A percentile compares a stretch with the other conserved stretches of the same genome.
Conservation (phyloP, 2,329 filamentous ascomycete species). For the Neofusicoccum cordaticola region DNA sequence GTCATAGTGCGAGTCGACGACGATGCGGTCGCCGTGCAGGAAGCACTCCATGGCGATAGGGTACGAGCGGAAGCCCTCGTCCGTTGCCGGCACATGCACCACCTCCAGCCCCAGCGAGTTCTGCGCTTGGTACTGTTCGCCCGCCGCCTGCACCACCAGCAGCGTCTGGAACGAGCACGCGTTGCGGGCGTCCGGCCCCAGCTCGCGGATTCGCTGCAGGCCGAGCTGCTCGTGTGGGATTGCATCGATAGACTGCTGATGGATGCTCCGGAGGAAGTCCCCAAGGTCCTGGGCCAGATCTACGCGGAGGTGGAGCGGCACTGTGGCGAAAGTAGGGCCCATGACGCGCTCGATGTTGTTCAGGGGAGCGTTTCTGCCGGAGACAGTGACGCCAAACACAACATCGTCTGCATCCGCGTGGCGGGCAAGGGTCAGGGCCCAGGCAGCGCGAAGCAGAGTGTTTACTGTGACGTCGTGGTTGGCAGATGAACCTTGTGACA, state of each 20-base stretch:
- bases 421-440: constrained; percentile 23
- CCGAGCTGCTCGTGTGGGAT: not conserved
- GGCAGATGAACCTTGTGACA: not conserved
- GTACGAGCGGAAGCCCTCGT: constrained; percentile 17
- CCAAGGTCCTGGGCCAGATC: constrained; percentile 19
- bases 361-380: constrained; percentile 26
- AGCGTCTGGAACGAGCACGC: constrained; percentile 16
- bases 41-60: not conserved
- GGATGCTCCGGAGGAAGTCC: not conserved
- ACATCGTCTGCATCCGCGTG: constrained; percentile 25
- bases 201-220: not conserved
- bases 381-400: constrained; percentile 25
- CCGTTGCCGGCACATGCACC: not conserved
- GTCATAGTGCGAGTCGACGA: not conserved
- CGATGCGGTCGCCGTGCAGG: not conserved
- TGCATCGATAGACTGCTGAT: not conserved
- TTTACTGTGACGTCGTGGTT: constrained; percentile 18
- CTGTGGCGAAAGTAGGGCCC: constrained; percentile 31
- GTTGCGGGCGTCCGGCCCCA: not conserved
- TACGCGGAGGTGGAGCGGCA: constrained; percentile 24
- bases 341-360: constrained; percentile 19
- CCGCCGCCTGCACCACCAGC: constrained; percentile 39
- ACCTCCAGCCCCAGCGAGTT: constrained; percentile 9
- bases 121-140: constrained; percentile 45
- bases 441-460: constrained; percentile 27